Percentiles rank a stretch among this genome's conserved stretches.
These are phyloP conservation scores for Balamuthia mandrillaris DNA, from an alignment of 208 protist genomes.

Conservation along the genomic window DNA sequence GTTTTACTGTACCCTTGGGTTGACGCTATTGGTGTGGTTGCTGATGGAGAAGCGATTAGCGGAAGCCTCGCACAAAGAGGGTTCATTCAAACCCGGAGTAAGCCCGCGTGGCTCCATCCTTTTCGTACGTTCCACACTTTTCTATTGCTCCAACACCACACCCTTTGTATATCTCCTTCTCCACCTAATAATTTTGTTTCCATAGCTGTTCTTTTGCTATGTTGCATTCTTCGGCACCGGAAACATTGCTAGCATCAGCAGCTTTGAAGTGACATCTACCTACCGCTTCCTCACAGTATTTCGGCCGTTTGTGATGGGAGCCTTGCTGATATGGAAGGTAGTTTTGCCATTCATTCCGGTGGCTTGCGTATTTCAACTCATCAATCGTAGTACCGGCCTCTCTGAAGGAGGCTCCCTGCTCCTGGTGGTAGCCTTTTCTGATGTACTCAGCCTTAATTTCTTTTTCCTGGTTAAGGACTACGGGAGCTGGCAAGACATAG, in stretches of 20 bases:
- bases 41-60: slow-evolving; percentile 52
- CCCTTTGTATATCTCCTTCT: no score
- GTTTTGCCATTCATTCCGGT: slow-evolving; percentile 66
- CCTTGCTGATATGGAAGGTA: slow-evolving; percentile 64
- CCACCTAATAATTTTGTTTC: no score
- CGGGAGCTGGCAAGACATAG: slow-evolving; percentile 69
- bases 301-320: slow-evolving; percentile 64
- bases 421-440: slow-evolving; percentile 56
- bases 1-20: slow-evolving; percentile 44
- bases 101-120: no score
- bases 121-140: no score
- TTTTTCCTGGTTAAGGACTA: slow-evolving; percentile 71
- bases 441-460: slow-evolving; percentile 68
- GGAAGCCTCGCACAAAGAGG: no score
- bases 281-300: slow-evolving; percentile 65
- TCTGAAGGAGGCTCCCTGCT: slow-evolving; percentile 50
- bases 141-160: no score
- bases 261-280: slow-evolving; percentile 60
- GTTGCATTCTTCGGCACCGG: slow-evolving; percentile 73
- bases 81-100: no score
- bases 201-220: slow-evolving; percentile 58
- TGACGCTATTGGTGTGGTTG: slow-evolving; percentile 53
- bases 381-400: slow-evolving; percentile 41
- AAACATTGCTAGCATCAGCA: slow-evolving; percentile 69
- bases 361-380: slow-evolving; percentile 44